Conservation (phyloP, 805 yeast species). For the Wickerhamiella alocasiicola region DNA sequence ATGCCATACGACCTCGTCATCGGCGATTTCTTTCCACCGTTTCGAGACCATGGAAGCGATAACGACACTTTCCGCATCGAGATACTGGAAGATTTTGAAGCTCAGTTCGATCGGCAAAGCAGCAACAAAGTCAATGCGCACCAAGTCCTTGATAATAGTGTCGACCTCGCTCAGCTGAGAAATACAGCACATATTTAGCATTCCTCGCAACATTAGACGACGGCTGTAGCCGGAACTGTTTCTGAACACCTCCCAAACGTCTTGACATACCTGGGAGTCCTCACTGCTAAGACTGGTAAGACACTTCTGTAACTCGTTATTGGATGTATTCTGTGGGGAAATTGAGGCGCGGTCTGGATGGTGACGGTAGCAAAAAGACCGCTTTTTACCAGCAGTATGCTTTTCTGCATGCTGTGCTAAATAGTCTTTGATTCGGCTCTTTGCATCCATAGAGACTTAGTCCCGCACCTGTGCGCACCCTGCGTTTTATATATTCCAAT, state of each 20-base stretch:
- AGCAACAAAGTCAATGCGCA: slow-evolving; percentile 78
- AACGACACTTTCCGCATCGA: slow-evolving; percentile 89
- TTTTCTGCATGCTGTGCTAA: neutral
- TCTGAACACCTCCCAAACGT: slow-evolving; percentile 73
- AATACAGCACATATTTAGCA: slow-evolving; percentile 82
- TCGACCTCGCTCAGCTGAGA: slow-evolving; percentile 85
- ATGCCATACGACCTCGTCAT: slow-evolving; percentile 96
- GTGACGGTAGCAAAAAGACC: slow-evolving; percentile 7
- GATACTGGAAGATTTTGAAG: slow-evolving; percentile 69
- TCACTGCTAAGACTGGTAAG: slow-evolving; percentile 36
- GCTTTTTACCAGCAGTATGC: neutral
- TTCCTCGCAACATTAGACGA: slow-evolving; percentile 65
- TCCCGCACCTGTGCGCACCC: too few relatives aligned
- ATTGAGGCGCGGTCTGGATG: slow-evolving; percentile 8
- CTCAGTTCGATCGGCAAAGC: slow-evolving; percentile 79
- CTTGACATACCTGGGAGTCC: slow-evolving; percentile 70
- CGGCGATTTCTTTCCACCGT: slow-evolving; percentile 80
- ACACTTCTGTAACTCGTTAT: slow-evolving; percentile 35
- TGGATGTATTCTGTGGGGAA: neutral
- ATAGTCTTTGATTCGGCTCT: slow-evolving; percentile 2
- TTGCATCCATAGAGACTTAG: slow-evolving; percentile 4
- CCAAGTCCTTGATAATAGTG: slow-evolving; percentile 62
- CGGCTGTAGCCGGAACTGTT: slow-evolving; percentile 63
- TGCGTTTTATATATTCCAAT: too few relatives aligned
- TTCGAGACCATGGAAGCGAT: slow-evolving; percentile 86